Percentiles rank a stretch among this genome's conserved stretches.
Conservation (phyloP, 2,329 filamentous ascomycete genomes). For the Fusarium drepaniforme region DNA sequence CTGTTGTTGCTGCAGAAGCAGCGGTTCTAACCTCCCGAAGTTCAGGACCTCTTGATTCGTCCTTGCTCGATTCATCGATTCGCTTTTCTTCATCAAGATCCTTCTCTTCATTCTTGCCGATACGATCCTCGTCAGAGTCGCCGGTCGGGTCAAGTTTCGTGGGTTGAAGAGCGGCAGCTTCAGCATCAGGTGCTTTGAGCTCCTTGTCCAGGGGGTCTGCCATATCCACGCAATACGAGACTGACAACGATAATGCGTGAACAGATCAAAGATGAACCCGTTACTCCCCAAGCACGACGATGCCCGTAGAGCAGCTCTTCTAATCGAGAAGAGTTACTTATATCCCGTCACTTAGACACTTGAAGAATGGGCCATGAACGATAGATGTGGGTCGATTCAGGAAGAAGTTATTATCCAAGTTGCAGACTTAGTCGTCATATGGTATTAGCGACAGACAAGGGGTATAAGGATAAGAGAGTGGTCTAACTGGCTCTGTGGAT, state of each 20-base stretch:
- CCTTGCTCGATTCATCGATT: slow-evolving; percentile 8
- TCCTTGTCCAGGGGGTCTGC: slow-evolving; percentile 44
- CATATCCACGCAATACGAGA: slow-evolving; percentile 36
- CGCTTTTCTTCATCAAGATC: slow-evolving; percentile 19
- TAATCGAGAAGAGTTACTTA: neutral
- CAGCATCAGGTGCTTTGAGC: slow-evolving; percentile 45
- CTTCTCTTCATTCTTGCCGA: slow-evolving; percentile 31
- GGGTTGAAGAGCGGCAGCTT: slow-evolving; percentile 46
- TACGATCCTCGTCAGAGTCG: slow-evolving; percentile 33
- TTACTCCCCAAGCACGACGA: neutral
- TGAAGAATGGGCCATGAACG: neutral
- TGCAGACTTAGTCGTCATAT: neutral
- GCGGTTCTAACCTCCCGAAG: slow-evolving; percentile 59
- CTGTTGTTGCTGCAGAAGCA: slow-evolving; percentile 65
- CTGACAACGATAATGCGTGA: slow-evolving; percentile 7
- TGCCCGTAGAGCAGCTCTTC: neutral
- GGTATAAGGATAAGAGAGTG: neutral
- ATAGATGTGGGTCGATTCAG: neutral
- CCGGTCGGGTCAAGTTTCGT: slow-evolving; percentile 32
- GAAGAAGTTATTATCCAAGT: neutral
- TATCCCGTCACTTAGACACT: slow-evolving; percentile 3
- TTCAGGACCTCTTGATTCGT: slow-evolving; percentile 24
- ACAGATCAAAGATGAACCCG: neutral
- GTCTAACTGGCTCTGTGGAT: slow-evolving; percentile 15
- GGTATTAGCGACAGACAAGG: neutral